Conservation (phyloP, 2,329 filamentous ascomycete species). For the Macrophomina phaseolina region DNA sequence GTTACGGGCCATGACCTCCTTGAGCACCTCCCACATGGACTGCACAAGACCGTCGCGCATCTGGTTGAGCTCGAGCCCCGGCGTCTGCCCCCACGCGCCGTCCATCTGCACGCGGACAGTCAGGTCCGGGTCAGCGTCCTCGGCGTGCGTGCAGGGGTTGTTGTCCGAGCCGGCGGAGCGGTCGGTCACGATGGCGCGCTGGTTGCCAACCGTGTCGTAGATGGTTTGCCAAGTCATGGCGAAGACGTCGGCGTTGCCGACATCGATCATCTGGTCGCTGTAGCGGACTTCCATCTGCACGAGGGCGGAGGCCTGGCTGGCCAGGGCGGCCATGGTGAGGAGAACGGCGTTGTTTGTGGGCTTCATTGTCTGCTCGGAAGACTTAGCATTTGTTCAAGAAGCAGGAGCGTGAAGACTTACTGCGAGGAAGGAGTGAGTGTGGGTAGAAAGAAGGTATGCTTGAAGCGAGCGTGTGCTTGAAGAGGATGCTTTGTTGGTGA, state of each 20-base stretch:
- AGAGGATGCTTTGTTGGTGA: too few species aligned
- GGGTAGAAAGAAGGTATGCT: too few species aligned
- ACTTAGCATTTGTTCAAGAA: not conserved
- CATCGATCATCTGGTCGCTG: constrained; percentile 14
- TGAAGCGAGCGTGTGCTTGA: too few species aligned
- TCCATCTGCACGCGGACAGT: constrained; percentile 6
- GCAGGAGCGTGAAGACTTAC: too few species aligned
- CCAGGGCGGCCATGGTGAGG: constrained; percentile 2
- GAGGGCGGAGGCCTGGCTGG: not conserved
- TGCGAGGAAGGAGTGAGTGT: too few species aligned
- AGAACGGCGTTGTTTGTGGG: not conserved
- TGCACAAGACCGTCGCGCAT: constrained; percentile 15
- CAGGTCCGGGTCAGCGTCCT: not conserved
- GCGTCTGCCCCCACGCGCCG: constrained; percentile 16
- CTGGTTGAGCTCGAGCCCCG: constrained; percentile 3
- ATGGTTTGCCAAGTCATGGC: not conserved
- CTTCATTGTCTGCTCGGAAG: not conserved
- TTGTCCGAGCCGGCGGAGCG: not conserved
- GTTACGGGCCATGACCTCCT: not conserved
- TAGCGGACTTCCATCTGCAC: constrained; percentile 19
- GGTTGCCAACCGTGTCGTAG: constrained; percentile 15
- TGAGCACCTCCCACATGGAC: constrained; percentile 12
- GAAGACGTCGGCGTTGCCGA: constrained; percentile 12
- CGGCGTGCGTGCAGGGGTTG: constrained; percentile 2
- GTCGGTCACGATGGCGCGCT: constrained; percentile 12